phyloP scores from a whole-genome alignment of 257 asterid species.

The Rauvolfia tetraphylla region DNA sequence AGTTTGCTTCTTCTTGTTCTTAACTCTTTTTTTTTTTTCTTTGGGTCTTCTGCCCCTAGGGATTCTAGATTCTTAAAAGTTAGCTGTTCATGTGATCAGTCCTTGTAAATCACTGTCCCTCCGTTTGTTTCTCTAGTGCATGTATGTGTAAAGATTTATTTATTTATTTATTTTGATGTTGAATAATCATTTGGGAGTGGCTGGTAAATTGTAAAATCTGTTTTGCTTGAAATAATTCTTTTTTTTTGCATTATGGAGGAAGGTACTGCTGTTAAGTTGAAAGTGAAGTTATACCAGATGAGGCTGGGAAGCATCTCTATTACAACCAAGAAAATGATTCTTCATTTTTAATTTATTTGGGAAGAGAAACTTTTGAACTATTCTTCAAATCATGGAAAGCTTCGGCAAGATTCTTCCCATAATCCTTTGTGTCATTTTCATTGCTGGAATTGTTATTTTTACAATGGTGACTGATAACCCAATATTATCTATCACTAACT shows the following conservation, averaged over 20 bases:
- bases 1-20: neutral
- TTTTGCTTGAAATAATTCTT: neutral
- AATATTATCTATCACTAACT: neutral
- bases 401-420: neutral
- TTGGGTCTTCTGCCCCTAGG: neutral
- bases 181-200: neutral
- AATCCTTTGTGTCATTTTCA: neutral
- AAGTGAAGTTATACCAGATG: neutral
- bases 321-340: neutral
- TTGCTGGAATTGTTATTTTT: neutral
- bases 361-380: neutral
- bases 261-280: neutral
- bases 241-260: neutral
- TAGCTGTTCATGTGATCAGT: neutral
- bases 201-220: neutral
- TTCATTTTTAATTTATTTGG: neutral
- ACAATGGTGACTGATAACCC: neutral
- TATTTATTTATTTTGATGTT: no score
- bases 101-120: neutral
- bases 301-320: neutral
- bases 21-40: conserved; percentile 2
- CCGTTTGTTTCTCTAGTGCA: neutral
- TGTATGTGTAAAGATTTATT: neutral
- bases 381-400: neutral
- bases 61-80: neutral